Evolutionary conservation across 164 flowering plant genomes (phyloP), one percentile per base, ranked within the genome.

Genomic region (Sextonia rubra): DNA sequence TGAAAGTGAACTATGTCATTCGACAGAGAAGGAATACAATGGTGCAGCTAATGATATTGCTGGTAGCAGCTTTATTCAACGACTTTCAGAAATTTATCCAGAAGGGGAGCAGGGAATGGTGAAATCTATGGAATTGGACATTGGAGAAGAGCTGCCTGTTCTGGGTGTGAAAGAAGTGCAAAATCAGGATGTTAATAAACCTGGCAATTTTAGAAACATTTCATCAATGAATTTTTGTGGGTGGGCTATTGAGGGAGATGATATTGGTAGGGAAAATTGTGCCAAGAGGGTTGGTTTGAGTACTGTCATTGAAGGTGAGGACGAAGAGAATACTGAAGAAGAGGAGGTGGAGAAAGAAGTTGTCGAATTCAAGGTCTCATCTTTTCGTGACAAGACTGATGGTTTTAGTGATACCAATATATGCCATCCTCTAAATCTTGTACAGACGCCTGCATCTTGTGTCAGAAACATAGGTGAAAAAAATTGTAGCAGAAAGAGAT

Each of bases 241-340:
- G 65, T 71, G 24, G 64, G 69, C 15, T n/a, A 74, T 69, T 30
- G 78, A 73, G 63, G 80, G 56, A 6, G 82, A 66, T 60, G 82
- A 71, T 47, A 58, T 60, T 62, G 67, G 74, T 77, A 81, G 66
- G 30, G 69, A 83, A 55, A 80, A 58, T 9, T 82, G 74, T 67
- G 69, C 82, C 12, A 87, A 85, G 44, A 90, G 80, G 70, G 79
- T 80, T 63, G 75, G 80, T 52, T 73, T 95, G 78, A 92, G 96
- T 84, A 95, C 99, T 3, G 98, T 95, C 2, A 91, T 79, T 72
- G 99, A 95, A 81, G 99, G 87, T 56, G 97, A 86, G 61, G 92
- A 83, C 70, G 94, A 77, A 62, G 90, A 79, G 23, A 83, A 81
- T 17, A 78, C 71, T 26, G 87, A 76, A 15, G 89, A 85, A 74